Percentiles rank a stretch among this genome's conserved stretches.
These are phyloP conservation scores for Solanum infundibuliforme DNA, from an alignment of 257 asterid genomes.

Conservation along the genomic window DNA sequence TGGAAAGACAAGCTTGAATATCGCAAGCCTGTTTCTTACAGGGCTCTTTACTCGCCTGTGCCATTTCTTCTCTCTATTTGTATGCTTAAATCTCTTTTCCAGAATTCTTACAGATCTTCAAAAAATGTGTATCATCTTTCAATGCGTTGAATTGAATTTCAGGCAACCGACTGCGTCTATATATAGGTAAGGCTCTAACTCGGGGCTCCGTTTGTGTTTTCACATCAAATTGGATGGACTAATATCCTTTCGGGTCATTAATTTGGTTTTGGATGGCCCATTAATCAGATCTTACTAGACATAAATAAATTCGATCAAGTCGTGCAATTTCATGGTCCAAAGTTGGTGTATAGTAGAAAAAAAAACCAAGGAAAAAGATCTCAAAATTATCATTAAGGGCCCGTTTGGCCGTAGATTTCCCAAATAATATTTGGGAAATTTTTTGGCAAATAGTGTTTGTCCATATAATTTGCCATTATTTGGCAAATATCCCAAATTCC, in stretches of 20 bases:
- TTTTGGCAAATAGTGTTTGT: too few species aligned
- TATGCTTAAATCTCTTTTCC: neutral
- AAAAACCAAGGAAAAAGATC: too few species aligned
- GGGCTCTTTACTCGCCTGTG: slow-evolving; percentile 80
- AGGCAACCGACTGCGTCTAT: neutral
- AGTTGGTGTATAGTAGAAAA: too few species aligned
- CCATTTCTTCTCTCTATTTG: slow-evolving; percentile 25
- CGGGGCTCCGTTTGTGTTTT: neutral
- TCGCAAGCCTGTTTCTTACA: slow-evolving; percentile 94
- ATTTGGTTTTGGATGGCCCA: neutral
- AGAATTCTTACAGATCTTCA: neutral
- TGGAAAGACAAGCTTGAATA: slow-evolving; percentile 93
- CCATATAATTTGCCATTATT: too few species aligned
- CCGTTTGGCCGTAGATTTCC: too few species aligned
- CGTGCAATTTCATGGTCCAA: too few species aligned
- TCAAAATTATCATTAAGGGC: too few species aligned
- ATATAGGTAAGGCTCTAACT: neutral
- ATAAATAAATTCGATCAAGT: too few species aligned
- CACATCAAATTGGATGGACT: neutral
- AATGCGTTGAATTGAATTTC: neutral
- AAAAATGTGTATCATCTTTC: neutral
- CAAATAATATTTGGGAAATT: too few species aligned
- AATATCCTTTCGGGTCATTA: neutral
- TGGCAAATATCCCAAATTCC: too few species aligned
- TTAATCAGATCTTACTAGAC: too few species aligned